Conservation (phyloP, 2,329 filamentous ascomycete genomes). For the Aspergillus hiratsukae region DNA sequence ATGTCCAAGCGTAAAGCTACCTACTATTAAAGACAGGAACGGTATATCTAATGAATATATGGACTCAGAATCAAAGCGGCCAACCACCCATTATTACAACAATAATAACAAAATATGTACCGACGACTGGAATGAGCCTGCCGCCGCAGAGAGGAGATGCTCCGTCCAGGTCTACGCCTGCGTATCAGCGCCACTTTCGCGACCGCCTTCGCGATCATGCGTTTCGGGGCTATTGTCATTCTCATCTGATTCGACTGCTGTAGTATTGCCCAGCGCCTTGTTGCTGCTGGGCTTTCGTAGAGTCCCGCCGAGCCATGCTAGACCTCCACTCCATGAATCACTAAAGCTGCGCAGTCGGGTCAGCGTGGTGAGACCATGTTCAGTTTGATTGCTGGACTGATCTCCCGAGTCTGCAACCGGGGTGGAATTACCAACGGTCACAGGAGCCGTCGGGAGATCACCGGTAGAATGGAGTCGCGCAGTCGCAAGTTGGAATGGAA, state of each 20-base stretch:
- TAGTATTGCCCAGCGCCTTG: neutral
- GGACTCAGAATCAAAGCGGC: neutral
- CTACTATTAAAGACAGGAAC: neutral
- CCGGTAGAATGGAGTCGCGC: conserved; percentile 26
- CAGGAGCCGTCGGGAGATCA: conserved; percentile 14
- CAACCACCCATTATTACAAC: neutral
- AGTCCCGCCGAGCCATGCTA: conserved; percentile 34
- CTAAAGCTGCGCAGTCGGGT: conserved; percentile 34
- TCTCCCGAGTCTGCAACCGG: conserved; percentile 17
- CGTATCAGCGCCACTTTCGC: conserved; percentile 1
- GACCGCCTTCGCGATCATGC: neutral
- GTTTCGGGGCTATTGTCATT: neutral
- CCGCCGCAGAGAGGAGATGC: neutral
- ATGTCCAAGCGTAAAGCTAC: neutral
- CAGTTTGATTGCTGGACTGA: conserved; percentile 5
- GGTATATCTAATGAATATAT: neutral
- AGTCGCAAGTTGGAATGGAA: conserved; percentile 18
- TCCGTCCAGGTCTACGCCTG: conserved; percentile 2
- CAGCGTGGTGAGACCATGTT: conserved; percentile 15
- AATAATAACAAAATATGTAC: conserved; percentile 7
- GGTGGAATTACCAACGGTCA: conserved; percentile 19
- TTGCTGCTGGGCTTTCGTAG: conserved; percentile 18
- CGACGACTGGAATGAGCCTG: conserved; percentile 3
- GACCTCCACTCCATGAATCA: conserved; percentile 33
- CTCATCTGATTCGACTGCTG: neutral